Percentiles rank a stretch among this genome's conserved stretches.
Conservation (phyloP, 2,329 filamentous ascomycete genomes). For the Pseudogymnoascus sp. region DNA sequence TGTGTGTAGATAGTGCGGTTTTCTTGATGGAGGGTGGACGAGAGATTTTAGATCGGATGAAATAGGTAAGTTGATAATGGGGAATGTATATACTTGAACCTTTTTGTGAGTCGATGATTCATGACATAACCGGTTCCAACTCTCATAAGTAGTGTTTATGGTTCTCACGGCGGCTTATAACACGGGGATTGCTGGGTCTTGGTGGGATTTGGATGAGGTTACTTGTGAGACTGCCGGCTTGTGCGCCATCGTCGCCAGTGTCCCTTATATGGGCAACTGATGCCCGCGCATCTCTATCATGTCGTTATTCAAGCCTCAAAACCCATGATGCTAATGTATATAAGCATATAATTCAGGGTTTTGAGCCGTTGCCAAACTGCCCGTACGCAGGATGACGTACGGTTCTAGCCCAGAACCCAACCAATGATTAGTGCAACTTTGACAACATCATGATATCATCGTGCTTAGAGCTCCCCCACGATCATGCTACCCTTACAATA, state of each 20-base stretch:
- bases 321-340: neutral
- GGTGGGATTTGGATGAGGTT: neutral
- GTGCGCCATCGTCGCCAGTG: neutral
- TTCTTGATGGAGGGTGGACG: neutral
- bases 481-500: slow-evolving; percentile 2
- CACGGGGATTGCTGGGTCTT: neutral
- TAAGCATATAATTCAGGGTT: slow-evolving; percentile 7
- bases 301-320: neutral
- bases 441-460: slow-evolving; percentile 7
- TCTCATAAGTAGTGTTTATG: neutral
- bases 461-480: slow-evolving; percentile 1
- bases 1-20: neutral
- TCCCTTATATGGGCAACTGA: neutral
- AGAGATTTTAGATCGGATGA: slow-evolving; percentile 4
- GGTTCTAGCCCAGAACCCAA: neutral
- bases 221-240: neutral
- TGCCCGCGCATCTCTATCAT: neutral
- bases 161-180: neutral
- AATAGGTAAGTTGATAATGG: neutral
- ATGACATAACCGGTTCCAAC: neutral
- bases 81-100: neutral
- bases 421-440: neutral
- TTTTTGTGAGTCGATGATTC: neutral
- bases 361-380: neutral
- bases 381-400: neutral